A percentile compares a stretch with the other conserved stretches of the same genome.
These are phyloP conservation scores for Leucogyrophana mollusca DNA, from an alignment of 768 basidiomycete species.

Conservation along the genomic window DNA sequence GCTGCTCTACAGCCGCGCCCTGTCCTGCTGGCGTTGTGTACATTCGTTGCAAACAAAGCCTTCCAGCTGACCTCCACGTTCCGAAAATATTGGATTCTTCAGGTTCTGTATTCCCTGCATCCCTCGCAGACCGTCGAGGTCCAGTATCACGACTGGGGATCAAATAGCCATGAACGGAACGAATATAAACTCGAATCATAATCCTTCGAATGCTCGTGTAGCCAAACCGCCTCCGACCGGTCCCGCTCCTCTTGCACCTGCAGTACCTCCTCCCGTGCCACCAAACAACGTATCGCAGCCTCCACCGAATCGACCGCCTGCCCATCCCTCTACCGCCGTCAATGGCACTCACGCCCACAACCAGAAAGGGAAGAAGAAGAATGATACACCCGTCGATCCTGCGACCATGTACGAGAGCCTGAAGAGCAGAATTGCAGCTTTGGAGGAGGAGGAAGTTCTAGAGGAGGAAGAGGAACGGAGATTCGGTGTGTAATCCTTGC, in stretches of 20 bases:
- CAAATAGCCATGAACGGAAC: constrained; percentile 47
- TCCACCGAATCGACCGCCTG: constrained; percentile 31
- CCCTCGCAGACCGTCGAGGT: constrained; percentile 24
- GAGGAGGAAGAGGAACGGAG: constrained; percentile 85
- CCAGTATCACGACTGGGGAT: constrained; percentile 22
- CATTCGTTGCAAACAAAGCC: constrained; percentile 1
- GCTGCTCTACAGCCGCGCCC: neutral
- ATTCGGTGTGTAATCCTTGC: constrained; percentile 53
- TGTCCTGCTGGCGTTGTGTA: neutral
- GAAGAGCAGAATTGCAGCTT: constrained; percentile 84
- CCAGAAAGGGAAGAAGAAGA: constrained; percentile 69
- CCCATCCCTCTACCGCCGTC: constrained; percentile 23
- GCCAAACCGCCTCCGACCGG: constrained; percentile 56
- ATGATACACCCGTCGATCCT: constrained; percentile 70
- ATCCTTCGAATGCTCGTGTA: constrained; percentile 36
- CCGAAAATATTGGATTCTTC: constrained; percentile 22
- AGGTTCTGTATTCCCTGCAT: constrained; percentile 24
- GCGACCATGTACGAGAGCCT: constrained; percentile 85
- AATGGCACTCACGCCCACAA: constrained; percentile 25
- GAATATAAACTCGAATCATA: constrained; percentile 25
- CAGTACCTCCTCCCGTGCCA: constrained; percentile 54
- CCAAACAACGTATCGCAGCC: constrained; percentile 42
- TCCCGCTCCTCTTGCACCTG: constrained; percentile 61
- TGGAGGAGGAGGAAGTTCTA: constrained; percentile 84
- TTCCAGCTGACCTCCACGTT: constrained; percentile 9